phyloP scores from a whole-genome alignment of 208 protist genomes.

The Acanthamoeba sp. region DNA sequence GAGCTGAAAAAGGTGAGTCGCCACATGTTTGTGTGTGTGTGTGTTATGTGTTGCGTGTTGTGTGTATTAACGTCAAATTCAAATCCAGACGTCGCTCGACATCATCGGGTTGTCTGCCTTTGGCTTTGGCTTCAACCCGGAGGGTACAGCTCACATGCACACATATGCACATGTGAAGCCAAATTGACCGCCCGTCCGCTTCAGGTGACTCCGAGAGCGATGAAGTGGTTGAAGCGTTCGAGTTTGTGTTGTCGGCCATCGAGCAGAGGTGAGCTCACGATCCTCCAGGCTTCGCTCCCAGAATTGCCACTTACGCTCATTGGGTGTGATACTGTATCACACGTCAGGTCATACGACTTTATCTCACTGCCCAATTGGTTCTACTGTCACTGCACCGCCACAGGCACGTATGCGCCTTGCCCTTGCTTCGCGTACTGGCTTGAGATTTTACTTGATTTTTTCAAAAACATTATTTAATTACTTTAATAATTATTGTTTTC shows the following conservation, averaged over 20 bases:
- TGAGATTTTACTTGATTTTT: too few species aligned
- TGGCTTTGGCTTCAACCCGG: conserved; percentile 6
- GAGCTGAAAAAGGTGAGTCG: neutral
- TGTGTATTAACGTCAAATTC: too few species aligned
- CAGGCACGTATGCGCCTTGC: neutral
- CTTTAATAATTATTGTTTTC: too few species aligned
- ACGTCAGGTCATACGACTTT: neutral
- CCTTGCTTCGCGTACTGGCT: neutral
- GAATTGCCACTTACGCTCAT: too few species aligned
- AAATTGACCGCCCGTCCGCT: too few species aligned
- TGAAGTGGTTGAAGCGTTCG: conserved; percentile 1
- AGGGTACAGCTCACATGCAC: neutral
- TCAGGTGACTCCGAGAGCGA: neutral
- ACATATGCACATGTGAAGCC: neutral
- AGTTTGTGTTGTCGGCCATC: conserved; percentile 5
- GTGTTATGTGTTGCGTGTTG: neutral
- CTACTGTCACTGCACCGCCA: neutral
- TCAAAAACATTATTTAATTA: too few species aligned
- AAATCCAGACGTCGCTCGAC: neutral
- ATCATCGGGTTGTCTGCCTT: neutral
- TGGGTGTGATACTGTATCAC: too few species aligned
- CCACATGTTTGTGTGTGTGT: neutral
- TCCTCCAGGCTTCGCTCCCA: too few species aligned
- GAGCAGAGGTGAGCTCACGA: conserved; percentile 27
- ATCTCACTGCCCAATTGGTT: conserved; percentile 6